Percentiles rank a stretch among this genome's conserved stretches.
These are phyloP conservation scores for Vanrija humicola DNA, from an alignment of 1,284 basidiomycete genomes.

Conservation along the genomic window DNA sequence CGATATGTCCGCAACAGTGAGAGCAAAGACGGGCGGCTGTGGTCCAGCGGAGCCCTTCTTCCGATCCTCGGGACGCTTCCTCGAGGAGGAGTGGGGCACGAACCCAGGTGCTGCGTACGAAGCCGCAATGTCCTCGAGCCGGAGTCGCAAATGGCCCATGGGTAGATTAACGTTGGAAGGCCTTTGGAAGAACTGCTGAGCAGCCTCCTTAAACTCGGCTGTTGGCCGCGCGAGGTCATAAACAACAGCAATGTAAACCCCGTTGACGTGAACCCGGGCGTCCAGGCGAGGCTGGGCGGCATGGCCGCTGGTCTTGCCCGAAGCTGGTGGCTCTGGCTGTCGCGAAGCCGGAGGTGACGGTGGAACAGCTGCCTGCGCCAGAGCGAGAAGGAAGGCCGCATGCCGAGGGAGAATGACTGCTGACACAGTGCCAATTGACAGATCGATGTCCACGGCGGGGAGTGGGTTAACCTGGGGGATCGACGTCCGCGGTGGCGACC, in stretches of 20 bases:
- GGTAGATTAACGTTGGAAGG: slow-evolving; percentile 33
- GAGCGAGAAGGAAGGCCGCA: slow-evolving; percentile 22
- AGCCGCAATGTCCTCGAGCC: slow-evolving; percentile 28
- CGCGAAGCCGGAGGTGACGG: not conserved
- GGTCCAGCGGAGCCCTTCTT: slow-evolving; percentile 6
- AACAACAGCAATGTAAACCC: slow-evolving; percentile 22
- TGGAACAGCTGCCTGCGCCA: slow-evolving; percentile 9
- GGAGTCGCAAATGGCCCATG: slow-evolving; percentile 39
- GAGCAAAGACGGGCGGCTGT: slow-evolving; percentile 13
- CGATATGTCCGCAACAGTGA: slow-evolving; percentile 27
- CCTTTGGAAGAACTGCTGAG: slow-evolving; percentile 29
- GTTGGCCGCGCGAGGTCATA: slow-evolving; percentile 28
- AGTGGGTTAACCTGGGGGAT: not conserved
- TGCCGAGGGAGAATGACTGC: slow-evolving; percentile 30
- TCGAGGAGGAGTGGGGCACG: not conserved
- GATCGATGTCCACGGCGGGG: slow-evolving; percentile 22
- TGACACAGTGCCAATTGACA: slow-evolving; percentile 28
- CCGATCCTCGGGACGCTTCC: slow-evolving; percentile 2
- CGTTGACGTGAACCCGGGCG: slow-evolving; percentile 27
- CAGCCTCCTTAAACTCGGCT: not conserved
- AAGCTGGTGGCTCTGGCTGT: not conserved
- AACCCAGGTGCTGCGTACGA: slow-evolving; percentile 17
- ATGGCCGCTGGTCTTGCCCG: not conserved
- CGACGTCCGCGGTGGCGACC: not conserved
- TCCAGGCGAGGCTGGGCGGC: slow-evolving; percentile 17